Evolutionary conservation across 2,329 filamentous ascomycete genomes (phyloP), one percentile per base, ranked within the genome.

Genomic region (Alternaria tenuissima): DNA sequence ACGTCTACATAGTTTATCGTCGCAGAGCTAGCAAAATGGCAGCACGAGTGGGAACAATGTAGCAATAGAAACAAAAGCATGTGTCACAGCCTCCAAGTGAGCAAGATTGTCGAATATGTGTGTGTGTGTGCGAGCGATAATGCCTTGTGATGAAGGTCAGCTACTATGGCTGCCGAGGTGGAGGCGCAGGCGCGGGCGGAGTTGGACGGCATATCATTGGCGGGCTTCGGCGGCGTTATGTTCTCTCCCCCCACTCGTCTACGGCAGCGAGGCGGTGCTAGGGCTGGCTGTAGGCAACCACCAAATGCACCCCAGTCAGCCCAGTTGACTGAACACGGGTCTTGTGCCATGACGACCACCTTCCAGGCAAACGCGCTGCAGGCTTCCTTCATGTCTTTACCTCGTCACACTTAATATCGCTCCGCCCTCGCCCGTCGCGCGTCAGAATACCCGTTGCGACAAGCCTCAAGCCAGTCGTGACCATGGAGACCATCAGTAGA

Each of bases 401-500:
- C 47, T 41, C 46, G 41, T 39, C 60, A 58, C 43, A 52, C 57
- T 44, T 62, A 47, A 55, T 61, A 55, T 58, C 42, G 52, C 43
- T 32, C 38, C 48, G 24, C 46, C 55, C 59, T 52, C 54, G 46
- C 49, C 49, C 52, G 42, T 44, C 47, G 54, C 58, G 48, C 60
- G 39, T 36, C 48, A 47, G 36, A 26, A 49, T 26, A 52, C 53
- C 51, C 49, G 39, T 54, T 53, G 57, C 57, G 57, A 52, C 61
- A 24, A 36, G 43, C 16, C 12, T 8, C 5, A 12, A 24, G 52
- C 34, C 52, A 38, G 39, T 59, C 14, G 46, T 58, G 38, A 69
- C 51, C 55, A 78, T 78, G 76, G 74, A 78, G 64, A 75, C 76
- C 26, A 72, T 78, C 57, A 74, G 72, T 65, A 70, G 72, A 61